Base-by-base conservation (phyloP, 2,329 filamentous ascomycete genomes). In the Coleophoma eucalyptorum region DNA sequence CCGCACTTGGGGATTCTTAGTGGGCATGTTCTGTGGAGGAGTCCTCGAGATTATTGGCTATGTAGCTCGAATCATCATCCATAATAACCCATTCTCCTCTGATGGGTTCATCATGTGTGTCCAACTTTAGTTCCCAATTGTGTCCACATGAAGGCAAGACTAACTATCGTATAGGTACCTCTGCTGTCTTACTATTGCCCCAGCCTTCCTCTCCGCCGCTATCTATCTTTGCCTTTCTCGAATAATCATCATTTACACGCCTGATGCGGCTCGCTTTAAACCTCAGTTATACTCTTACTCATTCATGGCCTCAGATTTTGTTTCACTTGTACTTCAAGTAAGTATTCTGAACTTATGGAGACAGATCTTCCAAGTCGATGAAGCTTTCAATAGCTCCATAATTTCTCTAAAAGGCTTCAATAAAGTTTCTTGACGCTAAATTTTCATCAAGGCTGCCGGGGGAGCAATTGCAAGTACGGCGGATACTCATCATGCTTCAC, bases 171-270 rank as follows among this genome's bases (percentile, higher is more conserved):
- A 26, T 26, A 26, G 78, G 38, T 78, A 84, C 57, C 80, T 84
- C 65, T 75, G 83, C 21, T 78, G 73, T 5, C 69, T 84, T 12
- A 64, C 59, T 3, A 60, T 62, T 15, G 56, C 50, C 11, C 56
- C 56, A 13, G 49, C 80, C 37, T 74, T 85, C 53, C 72, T 83
- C 67, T 80, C 80, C 69, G 78, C 80, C 56, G 75, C 76, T 63
- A 75, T 85, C 65, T 86, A 85, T 69, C 74, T 86, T 55, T 56
- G 82, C 43, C 68, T 67, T 3, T 79, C 79, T 41, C 76, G 81
- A 46, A 69, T 83, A 51, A 75, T 82, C 47, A 60, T 79, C n/a
- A 69, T 71, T 46, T 77, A 81, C 46, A 79, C 79, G 1, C 60
- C 67, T 1, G 63, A 74, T 45, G 65, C 72, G 54, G 76, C 74